A percentile compares a stretch with the other conserved stretches of the same genome.
Conservation (phyloP, 495 filamentous ascomycete species). For the Neohortaea acidophila region DNA sequence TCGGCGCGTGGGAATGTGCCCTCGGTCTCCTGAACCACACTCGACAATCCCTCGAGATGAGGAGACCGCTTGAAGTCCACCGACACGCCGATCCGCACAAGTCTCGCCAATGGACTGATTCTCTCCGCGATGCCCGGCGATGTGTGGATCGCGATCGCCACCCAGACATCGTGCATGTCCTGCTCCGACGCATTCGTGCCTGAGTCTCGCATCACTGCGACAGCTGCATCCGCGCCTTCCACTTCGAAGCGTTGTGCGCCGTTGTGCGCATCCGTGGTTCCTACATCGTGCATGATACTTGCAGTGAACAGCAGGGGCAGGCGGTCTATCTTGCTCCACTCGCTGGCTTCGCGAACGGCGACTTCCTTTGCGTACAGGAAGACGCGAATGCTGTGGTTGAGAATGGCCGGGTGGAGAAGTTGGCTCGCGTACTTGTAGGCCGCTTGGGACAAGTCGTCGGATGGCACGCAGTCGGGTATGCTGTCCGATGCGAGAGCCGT, state of each 20-base stretch:
- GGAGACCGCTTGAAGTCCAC: slow-evolving; percentile 27
- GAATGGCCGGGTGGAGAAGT: slow-evolving; percentile 27
- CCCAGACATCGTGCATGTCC: slow-evolving; percentile 30
- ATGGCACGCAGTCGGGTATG: slow-evolving; percentile 1
- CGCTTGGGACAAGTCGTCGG: slow-evolving; percentile 3
- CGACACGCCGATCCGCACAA: slow-evolving; percentile 28
- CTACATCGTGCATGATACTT: slow-evolving; percentile 35
- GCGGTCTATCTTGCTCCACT: slow-evolving; percentile 6
- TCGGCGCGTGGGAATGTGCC: slow-evolving; percentile 24
- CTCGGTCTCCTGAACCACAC: slow-evolving; percentile 19
- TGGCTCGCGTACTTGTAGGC: slow-evolving; percentile 8
- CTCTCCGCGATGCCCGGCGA: slow-evolving; percentile 32
- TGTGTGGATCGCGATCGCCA: slow-evolving; percentile 33
- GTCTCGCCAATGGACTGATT: slow-evolving; percentile 24
- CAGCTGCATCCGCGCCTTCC: slow-evolving; percentile 32
- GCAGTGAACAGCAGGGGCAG: slow-evolving; percentile 27
- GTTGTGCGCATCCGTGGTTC: slow-evolving; percentile 26
- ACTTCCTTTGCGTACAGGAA: slow-evolving; percentile 29
- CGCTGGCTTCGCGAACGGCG: slow-evolving; percentile 13
- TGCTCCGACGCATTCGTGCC: slow-evolving; percentile 18
- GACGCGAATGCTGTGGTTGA: slow-evolving; percentile 35
- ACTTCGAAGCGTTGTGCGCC: slow-evolving; percentile 33
- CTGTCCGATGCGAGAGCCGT: too few species aligned
- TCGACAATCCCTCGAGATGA: slow-evolving; percentile 2
- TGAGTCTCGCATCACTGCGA: slow-evolving; percentile 20